Evolutionary conservation across 1,139 yeast species (phyloP), one percentile per base, ranked within the genome.

Genomic region (Geotrichum histeridarum): DNA sequence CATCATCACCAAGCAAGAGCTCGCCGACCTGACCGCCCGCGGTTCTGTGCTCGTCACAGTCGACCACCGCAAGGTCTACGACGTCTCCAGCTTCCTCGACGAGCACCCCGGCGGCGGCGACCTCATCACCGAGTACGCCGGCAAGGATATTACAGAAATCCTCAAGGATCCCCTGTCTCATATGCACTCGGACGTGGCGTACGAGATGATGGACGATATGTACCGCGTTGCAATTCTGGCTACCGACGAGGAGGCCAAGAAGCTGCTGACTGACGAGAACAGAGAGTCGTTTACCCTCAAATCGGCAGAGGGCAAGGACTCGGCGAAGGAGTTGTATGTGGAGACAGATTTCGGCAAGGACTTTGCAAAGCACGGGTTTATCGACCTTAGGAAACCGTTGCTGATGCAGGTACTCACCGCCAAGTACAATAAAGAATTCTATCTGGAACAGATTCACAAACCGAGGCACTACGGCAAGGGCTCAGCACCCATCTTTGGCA

Each of bases 391-490:
- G 64, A 83, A 81, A 69, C 95, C 99, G 1, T 75, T 93, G 63
- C 73, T 93, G 53, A 68, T 80, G 71, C 99, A 93, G 73, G 87
- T 93, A 51, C 72, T 88, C 58, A 76, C 78, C 58, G 82, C 90
- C 43, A 77, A 79, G 47, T 93, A 89, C 75, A 67, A 86, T 46
- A 91, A 88, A 69, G 95, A 87, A 50, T 93, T 93, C 67, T 93
- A 93, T 70, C 77, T 93, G 67, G 96, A 90, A 68, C 98, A 93
- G 72, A 94, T 93, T 46, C 99, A 93, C 71, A 82, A 97, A 70
- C 99, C 99, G 54, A 84, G 99, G 67, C 99, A 93, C 71, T 85
- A 84, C 65, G 89, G 89, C 61, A 78, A 83, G 63, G 97, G 97
- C 8, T 87, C 96, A 2, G 99, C 99, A 14, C 96, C 91, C 6